phyloP scores from a whole-genome alignment of 192 early-diverging fungal genomes.

The Podila clonocystis region DNA sequence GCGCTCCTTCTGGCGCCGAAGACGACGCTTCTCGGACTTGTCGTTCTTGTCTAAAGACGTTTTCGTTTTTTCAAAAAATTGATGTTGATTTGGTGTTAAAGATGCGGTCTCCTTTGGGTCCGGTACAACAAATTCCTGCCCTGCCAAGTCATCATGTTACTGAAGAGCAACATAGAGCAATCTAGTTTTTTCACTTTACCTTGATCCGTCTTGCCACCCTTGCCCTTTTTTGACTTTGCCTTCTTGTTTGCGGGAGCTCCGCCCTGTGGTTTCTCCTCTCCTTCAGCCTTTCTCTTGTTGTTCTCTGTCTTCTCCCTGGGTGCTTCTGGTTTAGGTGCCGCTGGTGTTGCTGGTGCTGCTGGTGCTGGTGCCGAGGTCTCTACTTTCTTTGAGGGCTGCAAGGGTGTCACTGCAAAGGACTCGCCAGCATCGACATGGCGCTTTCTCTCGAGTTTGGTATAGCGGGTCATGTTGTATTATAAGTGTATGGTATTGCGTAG shows the following conservation, averaged over 20 bases:
- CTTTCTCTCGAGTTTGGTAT: constrained; percentile 59
- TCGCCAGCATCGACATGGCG: constrained; percentile 49
- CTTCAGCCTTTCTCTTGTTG: constrained; percentile 9
- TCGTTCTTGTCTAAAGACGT: constrained; percentile 8
- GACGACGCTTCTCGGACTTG: constrained; percentile 40
- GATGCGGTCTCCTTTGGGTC: no score
- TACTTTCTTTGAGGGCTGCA: constrained; percentile 40
- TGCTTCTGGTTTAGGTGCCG: background rate
- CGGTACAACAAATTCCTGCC: no score
- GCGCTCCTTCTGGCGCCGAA: constrained; percentile 49
- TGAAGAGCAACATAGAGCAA: no score
- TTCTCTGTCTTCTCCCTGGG: constrained; percentile 6
- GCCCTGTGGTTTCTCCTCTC: constrained; percentile 13
- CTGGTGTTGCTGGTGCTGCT: constrained; percentile 5
- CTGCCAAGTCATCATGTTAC: no score
- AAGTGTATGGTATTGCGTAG: background rate
- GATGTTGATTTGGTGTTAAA: no score
- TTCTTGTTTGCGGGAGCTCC: constrained; percentile 9
- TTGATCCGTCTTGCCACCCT: constrained; percentile 13
- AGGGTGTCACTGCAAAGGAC: constrained; percentile 43
- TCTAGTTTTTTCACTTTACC: constrained; percentile 8
- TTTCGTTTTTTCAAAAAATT: background rate
- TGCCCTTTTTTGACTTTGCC: constrained; percentile 12
- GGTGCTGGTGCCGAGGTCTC: constrained; percentile 6
- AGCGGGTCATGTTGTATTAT: constrained; percentile 53